Evolutionary conservation across 768 basidiomycete genomes (phyloP).

Genomic region (Panellus pusillus): DNA sequence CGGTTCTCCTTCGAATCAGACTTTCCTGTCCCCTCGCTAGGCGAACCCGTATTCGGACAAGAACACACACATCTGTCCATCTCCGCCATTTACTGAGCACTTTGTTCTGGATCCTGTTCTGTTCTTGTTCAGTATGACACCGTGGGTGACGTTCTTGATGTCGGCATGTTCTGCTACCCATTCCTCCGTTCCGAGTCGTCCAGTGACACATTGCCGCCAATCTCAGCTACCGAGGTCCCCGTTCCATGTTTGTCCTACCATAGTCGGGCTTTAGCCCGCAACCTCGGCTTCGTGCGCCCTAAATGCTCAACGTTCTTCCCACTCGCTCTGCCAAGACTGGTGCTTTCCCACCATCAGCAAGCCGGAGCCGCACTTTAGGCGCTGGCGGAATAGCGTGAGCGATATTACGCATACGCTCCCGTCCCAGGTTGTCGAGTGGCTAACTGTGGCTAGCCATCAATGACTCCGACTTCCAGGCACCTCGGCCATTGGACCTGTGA

Average conservation of each 20-base stretch:
- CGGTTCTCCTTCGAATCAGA: no score
- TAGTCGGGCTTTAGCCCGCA: no score
- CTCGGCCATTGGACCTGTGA: no score
- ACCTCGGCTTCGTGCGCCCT: neutral
- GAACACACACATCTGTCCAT: slow-evolving; percentile 9
- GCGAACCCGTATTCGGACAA: neutral
- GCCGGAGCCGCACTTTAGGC: no score
- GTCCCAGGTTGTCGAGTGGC: no score
- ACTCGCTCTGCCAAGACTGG: no score
- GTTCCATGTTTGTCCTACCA: no score
- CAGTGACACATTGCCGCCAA: neutral
- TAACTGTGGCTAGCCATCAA: no score
- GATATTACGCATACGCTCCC: no score
- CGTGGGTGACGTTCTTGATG: neutral
- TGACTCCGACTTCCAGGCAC: no score
- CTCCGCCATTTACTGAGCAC: slow-evolving; percentile 7
- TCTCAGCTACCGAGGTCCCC: neutral
- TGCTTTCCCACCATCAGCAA: no score
- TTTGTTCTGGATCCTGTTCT: slow-evolving; percentile 2
- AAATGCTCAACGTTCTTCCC: neutral
- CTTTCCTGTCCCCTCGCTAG: neutral
- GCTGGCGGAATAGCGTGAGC: no score
- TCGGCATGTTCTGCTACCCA: neutral
- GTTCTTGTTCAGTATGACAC: neutral
- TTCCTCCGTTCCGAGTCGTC: neutral